phyloP scores from a whole-genome alignment of 139 green algal species.

The Coelastrella sp. region DNA sequence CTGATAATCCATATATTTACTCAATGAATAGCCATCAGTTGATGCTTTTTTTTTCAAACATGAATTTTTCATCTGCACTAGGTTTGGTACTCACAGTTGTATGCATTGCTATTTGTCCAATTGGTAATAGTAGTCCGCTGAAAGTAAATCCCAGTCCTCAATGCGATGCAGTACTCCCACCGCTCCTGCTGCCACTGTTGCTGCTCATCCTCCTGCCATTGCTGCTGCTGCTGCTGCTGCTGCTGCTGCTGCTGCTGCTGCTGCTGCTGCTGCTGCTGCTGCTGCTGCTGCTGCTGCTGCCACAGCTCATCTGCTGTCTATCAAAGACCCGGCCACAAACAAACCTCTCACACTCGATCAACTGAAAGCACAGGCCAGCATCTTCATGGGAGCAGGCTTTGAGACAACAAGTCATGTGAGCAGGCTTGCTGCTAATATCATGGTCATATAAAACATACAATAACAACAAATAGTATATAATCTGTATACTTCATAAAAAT shows the following conservation, averaged over 20 bases:
- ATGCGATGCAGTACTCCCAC: not conserved
- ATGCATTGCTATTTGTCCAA: not conserved
- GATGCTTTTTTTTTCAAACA: not conserved
- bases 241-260: not conserved
- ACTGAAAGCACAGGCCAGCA: constrained; percentile 3
- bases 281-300: not conserved
- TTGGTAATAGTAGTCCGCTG: not conserved
- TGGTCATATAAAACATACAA: not conserved
- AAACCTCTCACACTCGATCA: not conserved
- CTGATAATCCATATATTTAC: no score
- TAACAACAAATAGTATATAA: not conserved
- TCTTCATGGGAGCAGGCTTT: constrained; percentile 41
- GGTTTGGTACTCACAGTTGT: not conserved
- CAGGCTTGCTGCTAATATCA: not conserved
- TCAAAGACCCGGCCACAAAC: not conserved
- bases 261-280: constrained; percentile 24
- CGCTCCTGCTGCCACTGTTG: constrained; percentile 10
- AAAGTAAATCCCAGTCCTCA: not conserved
- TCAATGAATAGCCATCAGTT: not conserved
- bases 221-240: constrained; percentile 6
- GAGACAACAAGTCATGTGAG: constrained; percentile 36
- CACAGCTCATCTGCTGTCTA: not conserved
- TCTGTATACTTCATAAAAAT: no score
- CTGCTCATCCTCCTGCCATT: not conserved
- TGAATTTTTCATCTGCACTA: not conserved